A percentile compares a stretch with the other conserved stretches of the same genome.
Evolutionary conservation across 1,284 basidiomycete genomes (phyloP).

Genomic region (Cystobasidium sp.): DNA sequence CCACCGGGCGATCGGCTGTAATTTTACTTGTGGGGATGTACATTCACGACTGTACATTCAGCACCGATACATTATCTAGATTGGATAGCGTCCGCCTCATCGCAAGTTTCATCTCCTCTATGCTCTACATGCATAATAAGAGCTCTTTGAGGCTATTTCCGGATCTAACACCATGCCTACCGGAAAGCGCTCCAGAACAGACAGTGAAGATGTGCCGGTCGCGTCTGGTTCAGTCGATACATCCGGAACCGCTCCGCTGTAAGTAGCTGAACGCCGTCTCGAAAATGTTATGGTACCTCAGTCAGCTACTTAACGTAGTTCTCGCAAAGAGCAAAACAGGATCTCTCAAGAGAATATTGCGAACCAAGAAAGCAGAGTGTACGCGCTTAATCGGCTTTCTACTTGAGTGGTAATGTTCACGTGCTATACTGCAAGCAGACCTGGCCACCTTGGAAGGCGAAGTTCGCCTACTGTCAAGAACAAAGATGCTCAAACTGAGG

Average conservation of each 20-base stretch:
- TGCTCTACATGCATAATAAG: too few relatives aligned
- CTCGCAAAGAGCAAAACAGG: background rate
- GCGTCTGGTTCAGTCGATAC: too few relatives aligned
- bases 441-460: background rate
- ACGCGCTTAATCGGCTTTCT: background rate
- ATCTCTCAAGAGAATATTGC: background rate
- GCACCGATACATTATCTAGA: background rate
- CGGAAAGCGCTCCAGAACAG: too few relatives aligned
- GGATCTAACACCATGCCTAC: too few relatives aligned
- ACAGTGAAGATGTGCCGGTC: too few relatives aligned
- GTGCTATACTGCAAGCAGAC: background rate
- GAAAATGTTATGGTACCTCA: background rate
- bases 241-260: too few relatives aligned
- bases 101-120: too few relatives aligned
- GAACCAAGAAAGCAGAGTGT: background rate
- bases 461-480: background rate
- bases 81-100: background rate
- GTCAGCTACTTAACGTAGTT: background rate
- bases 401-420: background rate
- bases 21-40: background rate
- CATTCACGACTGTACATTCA: slow-evolving; percentile 1
- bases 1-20: background rate
- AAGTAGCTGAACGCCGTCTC: too few relatives aligned
- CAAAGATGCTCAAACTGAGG: background rate
- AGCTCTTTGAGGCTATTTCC: too few relatives aligned